Base-by-base conservation (phyloP, 1,139 yeast species). In the Saccharomycopsis phalli region DNA sequence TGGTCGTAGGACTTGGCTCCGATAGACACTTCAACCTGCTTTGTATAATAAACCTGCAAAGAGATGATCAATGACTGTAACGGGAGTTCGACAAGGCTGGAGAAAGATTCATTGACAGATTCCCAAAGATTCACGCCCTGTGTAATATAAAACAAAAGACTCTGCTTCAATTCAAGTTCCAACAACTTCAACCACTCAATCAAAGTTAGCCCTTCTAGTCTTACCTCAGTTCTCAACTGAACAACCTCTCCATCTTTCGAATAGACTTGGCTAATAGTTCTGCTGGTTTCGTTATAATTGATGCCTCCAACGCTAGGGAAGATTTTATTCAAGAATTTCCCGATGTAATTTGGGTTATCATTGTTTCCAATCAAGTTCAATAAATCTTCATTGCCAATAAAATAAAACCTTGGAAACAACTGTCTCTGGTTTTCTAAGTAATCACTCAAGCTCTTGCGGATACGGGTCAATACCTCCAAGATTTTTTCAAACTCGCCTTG, bases 331-430 rank as follows among this genome's bases (percentile, higher is more conserved):
- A 86, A 59, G 53, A 82, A 93, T 46, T 66, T 69, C 22, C 79
- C 77, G 3, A 80, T 63, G 6, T 71, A 57, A 0, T 48, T 46
- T 3, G 74, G 57, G 50, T 79, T 73, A 6, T 59, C 60, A 0
- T 78, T 65, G 44, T 78, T 70, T 3, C 96, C 95, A 41, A 91
- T 71, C 31, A 91, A 71, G 48, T 86, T 94, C 30, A 91, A 61
- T 31, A 91, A 62, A 55, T 88, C 96, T 49, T 87, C 95, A 54
- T 91, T 91, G 4, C 97, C 96, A 30, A 91, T 63, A 53, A 91
- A 88, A 52, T 81, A 87, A 46, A 88, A 81, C 35, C 97, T 66
- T 0, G 95, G 91, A 52, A 81, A 88, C 2, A 69, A 49, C 37
- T 74, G 81, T 49, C 97, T 64, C 53, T 88, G 95, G 34, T 70